These are phyloP conservation scores for Aspergillus nomiae DNA, from an alignment of 2,329 filamentous ascomycete species.

Conservation along the genomic window DNA sequence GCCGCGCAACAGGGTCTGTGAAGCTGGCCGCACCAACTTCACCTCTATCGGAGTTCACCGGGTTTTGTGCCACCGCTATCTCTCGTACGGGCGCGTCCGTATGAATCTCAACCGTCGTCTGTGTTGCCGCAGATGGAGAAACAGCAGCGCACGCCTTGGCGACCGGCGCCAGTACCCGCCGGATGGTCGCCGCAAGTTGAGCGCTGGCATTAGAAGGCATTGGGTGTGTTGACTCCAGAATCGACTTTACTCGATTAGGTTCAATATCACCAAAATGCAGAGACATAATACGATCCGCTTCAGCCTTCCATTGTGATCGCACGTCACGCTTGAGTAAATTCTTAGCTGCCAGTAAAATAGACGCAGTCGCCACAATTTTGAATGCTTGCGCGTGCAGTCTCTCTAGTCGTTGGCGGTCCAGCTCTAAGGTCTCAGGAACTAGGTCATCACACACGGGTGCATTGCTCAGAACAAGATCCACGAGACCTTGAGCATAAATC, in stretches of 20 bases:
- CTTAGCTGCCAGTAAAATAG: slow-evolving; percentile 66
- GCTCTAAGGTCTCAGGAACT: slow-evolving; percentile 61
- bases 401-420: slow-evolving; percentile 58
- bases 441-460: slow-evolving; percentile 53
- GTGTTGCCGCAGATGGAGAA: slow-evolving; percentile 20
- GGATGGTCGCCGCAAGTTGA: slow-evolving; percentile 50
- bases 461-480: slow-evolving; percentile 60
- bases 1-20: slow-evolving; percentile 62
- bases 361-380: slow-evolving; percentile 61
- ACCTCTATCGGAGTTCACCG: slow-evolving; percentile 27
- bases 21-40: slow-evolving; percentile 44
- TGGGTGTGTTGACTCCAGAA: slow-evolving; percentile 51
- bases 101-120: slow-evolving; percentile 29
- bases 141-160: slow-evolving; percentile 40
- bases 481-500: slow-evolving; percentile 62
- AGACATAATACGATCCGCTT: slow-evolving; percentile 62
- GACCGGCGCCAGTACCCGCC: slow-evolving; percentile 58
- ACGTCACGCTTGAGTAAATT: slow-evolving; percentile 67
- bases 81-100: slow-evolving; percentile 26
- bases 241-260: slow-evolving; percentile 45
- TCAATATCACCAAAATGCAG: slow-evolving; percentile 46
- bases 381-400: slow-evolving; percentile 57
- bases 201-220: slow-evolving; percentile 49
- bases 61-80: slow-evolving; percentile 57
- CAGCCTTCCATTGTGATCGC: slow-evolving; percentile 64